Base-by-base conservation (phyloP, 257 asterid genomes). In the Dorcoceras hygrometricum region DNA sequence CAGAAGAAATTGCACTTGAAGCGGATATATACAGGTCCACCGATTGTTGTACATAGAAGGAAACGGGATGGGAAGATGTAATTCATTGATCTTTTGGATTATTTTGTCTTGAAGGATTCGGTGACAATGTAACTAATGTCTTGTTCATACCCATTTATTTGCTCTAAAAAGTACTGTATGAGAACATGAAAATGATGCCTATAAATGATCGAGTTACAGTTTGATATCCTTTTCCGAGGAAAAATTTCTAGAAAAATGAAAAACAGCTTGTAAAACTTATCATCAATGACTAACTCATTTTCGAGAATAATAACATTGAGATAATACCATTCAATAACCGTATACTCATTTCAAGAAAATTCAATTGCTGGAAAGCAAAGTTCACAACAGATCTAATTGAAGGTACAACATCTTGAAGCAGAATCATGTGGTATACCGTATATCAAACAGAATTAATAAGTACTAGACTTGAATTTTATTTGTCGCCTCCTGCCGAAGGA, bases 401-500 rank as follows among this genome's bases (percentile, higher is more conserved):
- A 11, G n/a, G 50, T 39, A 39, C 50, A 39, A 39, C n/a, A 36
- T 36, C 48, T 39, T 39, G 50, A 39, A 68, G 36, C 65, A 36
- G 58, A 46, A 18, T 6, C 8, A 50, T 27, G 23, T 8, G 25
- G 59, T 57, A 8, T 27, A 25, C 24, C 14, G 59, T 57, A 8
- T 27, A 25, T 36, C 14, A 19, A 16, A 29, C 28, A 6, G 20
- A 19, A 27, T 6, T 5, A 22, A 64, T 14, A n/a, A 20, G 14
- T 10, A 23, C 4, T 8, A 5, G n/a, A 24, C 26, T 18, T 23
- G 6, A 34, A 16, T 28, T 19, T 56, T 70, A 77, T 67, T 77
- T 82, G 14, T 75, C 83, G 27, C 82, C 85, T 7, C 78, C 69
- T 9, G 83, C 75, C 8, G 95, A 75, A 57, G 97, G 83, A 71